A percentile compares a stretch with the other conserved stretches of the same genome.
These are phyloP conservation scores for Trichothecium roseum DNA, from an alignment of 2,329 filamentous ascomycete genomes.

Conservation along the genomic window DNA sequence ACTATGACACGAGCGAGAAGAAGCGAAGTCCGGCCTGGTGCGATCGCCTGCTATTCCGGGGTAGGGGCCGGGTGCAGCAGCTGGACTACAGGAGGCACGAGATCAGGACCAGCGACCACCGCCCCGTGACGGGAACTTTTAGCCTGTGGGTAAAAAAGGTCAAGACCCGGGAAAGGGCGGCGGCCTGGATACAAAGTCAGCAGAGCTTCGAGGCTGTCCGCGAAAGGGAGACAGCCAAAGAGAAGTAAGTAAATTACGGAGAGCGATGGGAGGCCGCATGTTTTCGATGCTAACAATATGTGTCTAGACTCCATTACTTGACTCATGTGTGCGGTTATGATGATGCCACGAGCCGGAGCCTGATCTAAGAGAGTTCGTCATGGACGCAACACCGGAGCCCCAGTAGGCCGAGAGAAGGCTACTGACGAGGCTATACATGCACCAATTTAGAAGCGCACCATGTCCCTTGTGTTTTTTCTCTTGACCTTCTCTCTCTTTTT, in stretches of 20 bases:
- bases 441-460: too few relatives aligned
- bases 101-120: constrained; percentile 81
- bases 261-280: not conserved
- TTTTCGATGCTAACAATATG: constrained; percentile 14
- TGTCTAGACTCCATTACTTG: constrained; percentile 38
- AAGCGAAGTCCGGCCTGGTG: constrained; percentile 93
- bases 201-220: constrained; percentile 65
- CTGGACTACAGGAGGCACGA: constrained; percentile 83
- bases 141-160: constrained; percentile 78
- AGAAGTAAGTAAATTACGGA: constrained; percentile 54
- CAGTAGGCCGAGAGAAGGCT: constrained; percentile 8
- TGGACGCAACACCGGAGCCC: constrained; percentile 15
- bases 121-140: constrained; percentile 82
- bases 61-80: constrained; percentile 72
- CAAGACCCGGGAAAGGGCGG: constrained; percentile 51
- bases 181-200: constrained; percentile 63
- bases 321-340: constrained; percentile 44
- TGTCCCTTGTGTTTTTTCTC: too few relatives aligned
- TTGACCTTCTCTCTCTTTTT: too few relatives aligned
- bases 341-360: constrained; percentile 33
- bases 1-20: constrained; percentile 92
- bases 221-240: constrained; percentile 55
- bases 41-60: constrained; percentile 81
- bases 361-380: constrained; percentile 31
- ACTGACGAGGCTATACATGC: not conserved